Base-by-base conservation (phyloP, 139 green algal species). In the Tetraselmis striata region DNA sequence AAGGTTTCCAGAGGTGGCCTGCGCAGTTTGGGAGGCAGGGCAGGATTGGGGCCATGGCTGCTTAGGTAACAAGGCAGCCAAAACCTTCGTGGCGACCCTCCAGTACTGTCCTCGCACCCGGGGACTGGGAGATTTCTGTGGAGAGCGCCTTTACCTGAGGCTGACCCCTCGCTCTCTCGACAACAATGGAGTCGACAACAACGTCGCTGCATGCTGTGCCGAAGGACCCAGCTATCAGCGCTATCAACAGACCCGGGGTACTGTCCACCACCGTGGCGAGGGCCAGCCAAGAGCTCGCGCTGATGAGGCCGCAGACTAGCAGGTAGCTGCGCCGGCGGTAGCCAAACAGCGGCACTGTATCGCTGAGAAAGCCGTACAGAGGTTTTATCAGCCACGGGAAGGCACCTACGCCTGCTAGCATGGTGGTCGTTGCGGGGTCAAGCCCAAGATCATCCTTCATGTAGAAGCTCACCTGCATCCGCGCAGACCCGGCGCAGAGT, bases 111-210 rank as follows among this genome's bases (percentile, higher is more conserved):
- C n/a, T n/a, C n/a, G n/a, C n/a, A n/a, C n/a, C n/a, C n/a, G n/a
- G n/a, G n/a, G n/a, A n/a, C n/a, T n/a, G n/a, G n/a, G n/a, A n/a
- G n/a, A n/a, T n/a, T n/a, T n/a, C n/a, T n/a, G n/a, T n/a, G n/a
- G n/a, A n/a, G n/a, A n/a, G n/a, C n/a, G n/a, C n/a, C n/a, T 84
- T 76, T 80, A 90, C 89, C 81, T 90, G 81, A 0, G 86, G 83
- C 59, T 89, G 81, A 0, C 88, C 90, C 77, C 89, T 32, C 0
- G 89, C 82, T 11, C 85, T 79, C 88, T 97, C 93, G 80, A 99
- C 96, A 31, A 99, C 96, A 30, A 99, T 94, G 26, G 90, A 96
- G 92, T 99, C 96, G n/a, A 98, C 95, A 30, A 99, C 94, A 32
- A 99, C 96, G 81, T 99, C 96, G 45, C 85, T 91, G 78, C 92